phyloP scores from a whole-genome alignment of 345 rosid species.

The Gossypium turneri region DNA sequence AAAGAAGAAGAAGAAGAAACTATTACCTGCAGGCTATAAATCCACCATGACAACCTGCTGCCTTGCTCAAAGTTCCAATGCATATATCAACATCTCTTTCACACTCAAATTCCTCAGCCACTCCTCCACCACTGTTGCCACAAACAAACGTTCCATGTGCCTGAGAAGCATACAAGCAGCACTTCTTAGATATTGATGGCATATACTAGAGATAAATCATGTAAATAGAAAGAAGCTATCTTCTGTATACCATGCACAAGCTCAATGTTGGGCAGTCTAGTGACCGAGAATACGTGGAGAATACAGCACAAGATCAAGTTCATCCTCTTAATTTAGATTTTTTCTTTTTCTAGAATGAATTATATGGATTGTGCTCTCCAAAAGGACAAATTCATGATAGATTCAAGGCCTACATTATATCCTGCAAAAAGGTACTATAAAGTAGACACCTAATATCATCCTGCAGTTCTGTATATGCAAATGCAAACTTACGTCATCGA shows the following conservation, averaged over 20 bases:
- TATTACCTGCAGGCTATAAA: slow-evolving; percentile 88
- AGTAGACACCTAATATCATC: slow-evolving; percentile 9
- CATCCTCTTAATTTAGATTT: background rate
- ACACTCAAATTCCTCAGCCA: slow-evolving; percentile 80
- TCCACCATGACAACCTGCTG: slow-evolving; percentile 98
- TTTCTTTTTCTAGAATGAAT: background rate
- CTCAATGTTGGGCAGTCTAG: background rate
- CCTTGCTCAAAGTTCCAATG: slow-evolving; percentile 91
- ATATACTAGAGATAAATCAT: background rate
- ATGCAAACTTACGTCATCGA: slow-evolving; percentile 76
- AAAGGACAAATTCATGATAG: background rate
- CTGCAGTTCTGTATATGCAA: background rate
- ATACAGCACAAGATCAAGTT: background rate
- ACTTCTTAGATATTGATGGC: background rate
- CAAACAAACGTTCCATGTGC: slow-evolving; percentile 98
- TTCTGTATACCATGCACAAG: background rate
- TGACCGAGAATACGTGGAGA: background rate
- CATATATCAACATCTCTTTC: slow-evolving; percentile 80
- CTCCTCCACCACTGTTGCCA: slow-evolving; percentile 89
- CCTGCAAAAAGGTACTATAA: background rate
- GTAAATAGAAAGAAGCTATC: background rate
- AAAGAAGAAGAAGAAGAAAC: background rate
- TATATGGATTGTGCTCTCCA: background rate
- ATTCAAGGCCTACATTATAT: background rate
- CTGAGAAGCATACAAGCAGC: slow-evolving; percentile 34